These are phyloP conservation scores for Quercus parvula DNA, from an alignment of 306 rosid species.

Conservation along the genomic window DNA sequence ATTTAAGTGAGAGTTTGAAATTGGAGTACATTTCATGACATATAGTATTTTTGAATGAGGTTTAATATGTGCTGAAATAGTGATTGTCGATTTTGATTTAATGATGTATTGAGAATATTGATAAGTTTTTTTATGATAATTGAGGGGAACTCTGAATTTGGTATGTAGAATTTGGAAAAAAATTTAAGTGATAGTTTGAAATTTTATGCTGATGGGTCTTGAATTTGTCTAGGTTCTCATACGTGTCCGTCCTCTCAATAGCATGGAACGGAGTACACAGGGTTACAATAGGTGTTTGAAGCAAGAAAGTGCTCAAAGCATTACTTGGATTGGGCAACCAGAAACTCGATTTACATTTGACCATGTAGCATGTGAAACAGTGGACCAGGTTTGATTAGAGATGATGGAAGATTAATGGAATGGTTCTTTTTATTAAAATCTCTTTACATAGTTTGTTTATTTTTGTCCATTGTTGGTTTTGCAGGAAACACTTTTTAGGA, in stretches of 20 bases:
- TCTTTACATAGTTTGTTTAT: constrained; percentile 8
- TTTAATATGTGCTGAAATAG: neutral
- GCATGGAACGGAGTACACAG: constrained; percentile 61
- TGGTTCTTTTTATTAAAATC: neutral
- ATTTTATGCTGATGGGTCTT: constrained; percentile 23
- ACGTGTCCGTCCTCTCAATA: constrained; percentile 92
- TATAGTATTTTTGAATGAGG: neutral
- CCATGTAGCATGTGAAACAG: constrained; percentile 95
- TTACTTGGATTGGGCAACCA: constrained; percentile 85
- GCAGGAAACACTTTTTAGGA: constrained; percentile 89
- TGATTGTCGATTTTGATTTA: neutral
- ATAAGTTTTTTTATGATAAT: no score
- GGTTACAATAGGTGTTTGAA: constrained; percentile 84
- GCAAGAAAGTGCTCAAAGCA: constrained; percentile 74
- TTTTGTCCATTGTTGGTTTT: constrained; percentile 11
- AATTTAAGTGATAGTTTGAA: constrained; percentile 2
- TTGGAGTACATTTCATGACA: neutral
- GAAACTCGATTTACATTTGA: constrained; percentile 90
- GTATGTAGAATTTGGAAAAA: neutral
- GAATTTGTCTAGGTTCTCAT: constrained; percentile 62
- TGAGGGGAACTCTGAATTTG: neutral
- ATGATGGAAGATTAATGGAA: neutral
- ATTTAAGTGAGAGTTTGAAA: constrained; percentile 10
- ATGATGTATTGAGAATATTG: neutral
- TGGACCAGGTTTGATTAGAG: constrained; percentile 66